These are phyloP conservation scores for Baeospora myosura DNA, from an alignment of 1,284 basidiomycete species.

Conservation along the genomic window DNA sequence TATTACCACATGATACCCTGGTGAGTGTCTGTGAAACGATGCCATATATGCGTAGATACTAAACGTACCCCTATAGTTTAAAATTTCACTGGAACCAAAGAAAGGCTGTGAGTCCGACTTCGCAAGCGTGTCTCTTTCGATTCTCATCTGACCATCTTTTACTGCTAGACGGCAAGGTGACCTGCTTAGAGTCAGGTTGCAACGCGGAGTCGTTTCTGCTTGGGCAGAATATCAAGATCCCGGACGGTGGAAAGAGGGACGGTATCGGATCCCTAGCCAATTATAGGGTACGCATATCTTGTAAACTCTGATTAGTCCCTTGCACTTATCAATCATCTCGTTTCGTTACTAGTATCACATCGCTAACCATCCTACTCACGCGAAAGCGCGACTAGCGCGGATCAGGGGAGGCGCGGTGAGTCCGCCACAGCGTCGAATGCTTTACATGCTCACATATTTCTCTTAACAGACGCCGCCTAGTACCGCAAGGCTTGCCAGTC, in stretches of 20 bases:
- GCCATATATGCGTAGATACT: constrained; percentile 6
- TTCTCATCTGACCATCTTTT: constrained; percentile 9
- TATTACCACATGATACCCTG: constrained; percentile 31
- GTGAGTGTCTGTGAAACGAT: constrained; percentile 20
- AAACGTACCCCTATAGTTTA: constrained; percentile 25
- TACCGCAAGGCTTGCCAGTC: no score
- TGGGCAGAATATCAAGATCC: constrained; percentile 17
- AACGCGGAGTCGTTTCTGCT: constrained; percentile 25
- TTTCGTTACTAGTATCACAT: constrained; percentile 22
- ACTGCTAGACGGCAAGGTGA: constrained; percentile 31
- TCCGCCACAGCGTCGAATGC: no score
- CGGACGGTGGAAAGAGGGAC: constrained; percentile 32
- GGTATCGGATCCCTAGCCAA: constrained; percentile 38
- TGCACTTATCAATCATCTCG: constrained; percentile 1
- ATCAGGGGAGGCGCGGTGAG: no score
- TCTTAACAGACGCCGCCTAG: no score
- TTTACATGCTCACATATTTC: no score
- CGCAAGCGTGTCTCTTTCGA: constrained; percentile 4
- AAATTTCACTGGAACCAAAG: constrained; percentile 28
- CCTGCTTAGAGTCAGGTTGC: constrained; percentile 40
- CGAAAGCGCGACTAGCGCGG: constrained; percentile 16
- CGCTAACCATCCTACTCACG: constrained; percentile 22
- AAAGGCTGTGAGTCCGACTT: constrained; percentile 32
- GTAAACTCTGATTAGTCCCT: not conserved
- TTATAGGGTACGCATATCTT: constrained; percentile 30